These are phyloP conservation scores for Podospora sp. DNA, from an alignment of 495 filamentous ascomycete species.

Conservation along the genomic window DNA sequence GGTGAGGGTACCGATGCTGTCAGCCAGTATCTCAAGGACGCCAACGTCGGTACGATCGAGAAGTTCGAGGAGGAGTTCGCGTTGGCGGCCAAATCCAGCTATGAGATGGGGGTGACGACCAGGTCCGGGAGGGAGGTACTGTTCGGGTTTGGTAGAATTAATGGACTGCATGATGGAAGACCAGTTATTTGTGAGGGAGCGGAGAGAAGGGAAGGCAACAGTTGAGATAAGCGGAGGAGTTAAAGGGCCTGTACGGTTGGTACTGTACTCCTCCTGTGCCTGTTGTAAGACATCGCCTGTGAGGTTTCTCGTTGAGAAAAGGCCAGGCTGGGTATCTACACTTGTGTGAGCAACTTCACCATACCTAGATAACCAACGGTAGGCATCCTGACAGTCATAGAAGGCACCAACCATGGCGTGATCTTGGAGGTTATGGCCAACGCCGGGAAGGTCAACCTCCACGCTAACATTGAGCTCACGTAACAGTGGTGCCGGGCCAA, in stretches of 20 bases:
- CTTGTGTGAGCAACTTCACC: slow-evolving; percentile 8
- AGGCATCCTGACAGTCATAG: slow-evolving; percentile 38
- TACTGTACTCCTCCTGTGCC: slow-evolving; percentile 36
- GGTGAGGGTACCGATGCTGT: slow-evolving; percentile 40
- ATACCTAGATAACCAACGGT: background rate
- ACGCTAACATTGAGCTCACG: slow-evolving; percentile 51
- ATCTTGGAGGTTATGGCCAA: slow-evolving; percentile 67
- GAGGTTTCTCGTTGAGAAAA: slow-evolving; percentile 40
- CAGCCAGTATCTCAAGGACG: slow-evolving; percentile 39
- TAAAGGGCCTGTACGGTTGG: slow-evolving; percentile 37
- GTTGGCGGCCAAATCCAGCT: slow-evolving; percentile 45
- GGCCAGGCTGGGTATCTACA: slow-evolving; percentile 36
- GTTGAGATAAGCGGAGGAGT: slow-evolving; percentile 31
- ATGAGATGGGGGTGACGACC: slow-evolving; percentile 41
- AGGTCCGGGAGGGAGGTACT: slow-evolving; percentile 32
- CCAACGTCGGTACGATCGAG: slow-evolving; percentile 18
- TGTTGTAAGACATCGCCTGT: slow-evolving; percentile 32
- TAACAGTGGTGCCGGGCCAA: slow-evolving; percentile 57
- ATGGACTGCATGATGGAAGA: slow-evolving; percentile 27
- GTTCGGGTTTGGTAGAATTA: slow-evolving; percentile 26
- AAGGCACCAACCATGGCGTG: slow-evolving; percentile 58
- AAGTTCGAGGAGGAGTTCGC: slow-evolving; percentile 32
- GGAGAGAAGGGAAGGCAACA: slow-evolving; percentile 26
- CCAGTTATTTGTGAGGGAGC: slow-evolving; percentile 15
- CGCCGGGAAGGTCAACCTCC: slow-evolving; percentile 57